Evolutionary conservation across 2,329 filamentous ascomycete species (phyloP).

Genomic region (Aspergillus pseudonomiae): DNA sequence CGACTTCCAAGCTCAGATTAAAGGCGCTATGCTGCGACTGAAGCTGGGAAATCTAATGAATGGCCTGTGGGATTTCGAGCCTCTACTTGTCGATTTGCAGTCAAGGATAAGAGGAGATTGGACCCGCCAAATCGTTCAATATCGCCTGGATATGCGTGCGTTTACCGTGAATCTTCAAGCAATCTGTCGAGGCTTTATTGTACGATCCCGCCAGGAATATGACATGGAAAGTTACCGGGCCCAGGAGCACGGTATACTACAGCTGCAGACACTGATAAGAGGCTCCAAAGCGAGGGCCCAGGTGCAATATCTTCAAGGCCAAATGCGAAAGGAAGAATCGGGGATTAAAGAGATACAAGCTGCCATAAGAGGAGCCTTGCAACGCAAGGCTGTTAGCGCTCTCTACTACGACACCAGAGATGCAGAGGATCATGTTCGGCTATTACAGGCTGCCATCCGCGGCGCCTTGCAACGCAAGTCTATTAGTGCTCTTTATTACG

Average conservation of each 20-base stretch:
- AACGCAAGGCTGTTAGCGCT: conserved; percentile 44
- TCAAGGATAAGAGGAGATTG: conserved; percentile 86
- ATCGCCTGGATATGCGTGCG: conserved; percentile 77
- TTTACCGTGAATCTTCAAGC: conserved; percentile 84
- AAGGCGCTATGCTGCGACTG: conserved; percentile 78
- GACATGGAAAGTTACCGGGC: conserved; percentile 73
- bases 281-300: conserved; percentile 48
- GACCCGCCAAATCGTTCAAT: conserved; percentile 78
- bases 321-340: conserved; percentile 43
- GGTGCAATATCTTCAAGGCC: conserved; percentile 45
- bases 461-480: conserved; percentile 56
- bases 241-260: conserved; percentile 71
- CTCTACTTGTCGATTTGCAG: conserved; percentile 78
- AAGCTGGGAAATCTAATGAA: conserved; percentile 83
- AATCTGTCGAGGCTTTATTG: conserved; percentile 73
- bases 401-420: conserved; percentile 65
- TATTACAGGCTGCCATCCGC: conserved; percentile 60
- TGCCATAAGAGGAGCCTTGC: conserved; percentile 54
- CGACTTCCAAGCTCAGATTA: conserved; percentile 84
- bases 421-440: conserved; percentile 64
- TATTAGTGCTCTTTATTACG: conserved; percentile 58
- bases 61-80: conserved; percentile 82
- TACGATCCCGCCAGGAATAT: conserved; percentile 64
- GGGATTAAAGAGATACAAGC: conserved; percentile 57
- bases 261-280: conserved; percentile 81